A percentile compares a stretch with the other conserved stretches of the same genome.
These are phyloP conservation scores for Paramecium primaurelia DNA, from an alignment of 73 alveolate genomes.

Conservation along the genomic window DNA sequence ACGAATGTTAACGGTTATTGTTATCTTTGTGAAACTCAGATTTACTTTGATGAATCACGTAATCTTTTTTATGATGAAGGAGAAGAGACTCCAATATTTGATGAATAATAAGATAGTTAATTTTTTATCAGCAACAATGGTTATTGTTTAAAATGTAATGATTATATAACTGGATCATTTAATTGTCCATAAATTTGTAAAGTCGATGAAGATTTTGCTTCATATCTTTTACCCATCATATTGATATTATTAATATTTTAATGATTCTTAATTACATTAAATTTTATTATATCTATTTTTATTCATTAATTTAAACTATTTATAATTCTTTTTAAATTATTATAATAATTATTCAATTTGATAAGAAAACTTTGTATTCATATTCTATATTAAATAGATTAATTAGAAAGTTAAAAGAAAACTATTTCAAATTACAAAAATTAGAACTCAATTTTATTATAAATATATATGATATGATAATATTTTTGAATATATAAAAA, in stretches of 20 bases:
- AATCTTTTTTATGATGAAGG: background rate
- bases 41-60: background rate
- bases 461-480: too few relatives aligned
- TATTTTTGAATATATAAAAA: too few relatives aligned
- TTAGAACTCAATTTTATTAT: too few relatives aligned
- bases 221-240: background rate
- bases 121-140: constrained; percentile 23
- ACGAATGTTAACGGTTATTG: background rate
- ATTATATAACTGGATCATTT: background rate
- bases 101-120: background rate
- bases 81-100: background rate
- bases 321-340: too few relatives aligned
- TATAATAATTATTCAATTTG: too few relatives aligned
- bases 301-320: background rate
- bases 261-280: background rate
- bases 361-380: too few relatives aligned
- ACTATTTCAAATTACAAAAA: too few relatives aligned
- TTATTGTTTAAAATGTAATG: background rate
- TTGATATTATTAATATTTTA: background rate
- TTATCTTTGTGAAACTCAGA: background rate
- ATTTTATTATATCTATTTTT: background rate
- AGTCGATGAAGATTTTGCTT: background rate
- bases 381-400: too few relatives aligned
- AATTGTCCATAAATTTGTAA: constrained; percentile 3
- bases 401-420: background rate